Evolutionary conservation across 148 eudicot genomes (phyloP).

Genomic region (Arbutus unedo): DNA sequence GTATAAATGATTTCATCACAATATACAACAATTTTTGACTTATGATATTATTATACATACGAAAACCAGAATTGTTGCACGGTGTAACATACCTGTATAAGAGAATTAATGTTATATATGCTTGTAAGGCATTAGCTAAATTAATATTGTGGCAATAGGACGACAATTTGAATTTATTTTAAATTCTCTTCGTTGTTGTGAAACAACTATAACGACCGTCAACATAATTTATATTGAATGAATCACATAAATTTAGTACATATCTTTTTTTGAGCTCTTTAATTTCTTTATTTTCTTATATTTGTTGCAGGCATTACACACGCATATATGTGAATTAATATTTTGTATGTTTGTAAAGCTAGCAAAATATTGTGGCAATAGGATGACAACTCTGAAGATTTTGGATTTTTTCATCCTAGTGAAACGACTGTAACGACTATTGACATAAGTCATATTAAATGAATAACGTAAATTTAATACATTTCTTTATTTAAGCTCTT

Average conservation of each 20-base stretch:
- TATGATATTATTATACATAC: too few species aligned
- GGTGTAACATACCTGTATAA: too few species aligned
- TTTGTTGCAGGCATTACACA: too few species aligned
- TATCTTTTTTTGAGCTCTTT: not conserved
- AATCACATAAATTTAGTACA: not conserved
- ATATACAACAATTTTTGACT: too few species aligned
- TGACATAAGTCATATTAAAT: not conserved
- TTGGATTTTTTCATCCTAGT: not conserved
- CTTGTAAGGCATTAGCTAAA: not conserved
- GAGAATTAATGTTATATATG: not conserved
- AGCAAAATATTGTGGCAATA: not conserved
- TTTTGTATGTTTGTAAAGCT: not conserved
- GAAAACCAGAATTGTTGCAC: too few species aligned
- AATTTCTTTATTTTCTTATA: not conserved
- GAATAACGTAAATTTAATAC: not conserved
- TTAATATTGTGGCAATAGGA: not conserved
- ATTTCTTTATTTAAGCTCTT: not conserved
- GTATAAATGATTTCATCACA: too few species aligned
- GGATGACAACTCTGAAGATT: not conserved
- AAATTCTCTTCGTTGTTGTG: not conserved
- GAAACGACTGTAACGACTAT: not conserved
- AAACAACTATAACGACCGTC: not conserved
- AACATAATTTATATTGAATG: not conserved
- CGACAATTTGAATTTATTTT: not conserved
- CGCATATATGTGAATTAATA: too few species aligned